Evolutionary conservation across 331 rosid genomes (phyloP), one percentile per base, ranked within the genome.

Genomic region (Acacia concinna): DNA sequence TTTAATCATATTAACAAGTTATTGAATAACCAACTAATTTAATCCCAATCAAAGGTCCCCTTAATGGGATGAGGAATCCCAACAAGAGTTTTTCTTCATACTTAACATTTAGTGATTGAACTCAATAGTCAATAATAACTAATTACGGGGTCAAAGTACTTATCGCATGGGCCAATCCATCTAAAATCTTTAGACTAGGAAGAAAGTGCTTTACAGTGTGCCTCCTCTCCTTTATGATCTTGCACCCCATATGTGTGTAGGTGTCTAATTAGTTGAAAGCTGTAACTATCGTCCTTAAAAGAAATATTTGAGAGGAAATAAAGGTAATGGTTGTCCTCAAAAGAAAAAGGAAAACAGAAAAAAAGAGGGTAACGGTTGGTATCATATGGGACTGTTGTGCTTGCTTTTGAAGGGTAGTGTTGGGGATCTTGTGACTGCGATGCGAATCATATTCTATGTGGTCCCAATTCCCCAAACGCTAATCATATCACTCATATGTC

Each of bases 351-450:
- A 9, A 23, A 54, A 21, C 8, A 11, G 1, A 59, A 59, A 59
- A 3, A 27, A 60, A 27, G n/a, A n/a, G n/a, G 35, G 65, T 12
- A 25, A 59, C 27, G 65, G 65, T 57, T 25, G 32, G 35, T 60
- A 13, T 60, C 32, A 30, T 60, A 60, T 60, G 66, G n/a, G 38
- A 15, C 7, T 14, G 67, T 0, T 13, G 68, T 15, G 3, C 15
- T 32, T 18, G 40, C 41, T 18, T 64, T 64, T 3, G 1, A 17
- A 13, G 47, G 73, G 0, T 68, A 5, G 52, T 23, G 28, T 27
- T 38, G 1, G 49, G 73, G 73, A 67, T 67, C 34, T 21, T 21
- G 17, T 67, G 51, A 67, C n/a, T 67, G 73, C 73, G 51, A 67
- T 67, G 51, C 73, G 12, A 67, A 12, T 67, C 73, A 67, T 21